Conservation (phyloP, 2,329 filamentous ascomycete genomes). For the Microthyrium microscopicum region DNA sequence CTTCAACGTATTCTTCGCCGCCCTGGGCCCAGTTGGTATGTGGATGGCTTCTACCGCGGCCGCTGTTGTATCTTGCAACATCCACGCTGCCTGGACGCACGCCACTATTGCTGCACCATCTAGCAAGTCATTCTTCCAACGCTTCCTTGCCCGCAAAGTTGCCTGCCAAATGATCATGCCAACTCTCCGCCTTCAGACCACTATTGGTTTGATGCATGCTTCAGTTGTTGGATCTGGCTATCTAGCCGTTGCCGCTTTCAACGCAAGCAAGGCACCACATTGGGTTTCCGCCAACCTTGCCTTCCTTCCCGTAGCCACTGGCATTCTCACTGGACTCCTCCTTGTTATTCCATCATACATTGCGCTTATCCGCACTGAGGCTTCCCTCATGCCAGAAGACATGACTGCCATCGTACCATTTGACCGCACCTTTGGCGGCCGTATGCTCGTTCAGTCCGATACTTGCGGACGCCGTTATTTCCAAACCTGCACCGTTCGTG, state of each 20-base stretch:
- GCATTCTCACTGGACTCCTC: too few species aligned
- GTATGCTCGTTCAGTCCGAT: too few species aligned
- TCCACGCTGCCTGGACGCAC: conserved; percentile 70
- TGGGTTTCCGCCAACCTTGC: conserved; percentile 23
- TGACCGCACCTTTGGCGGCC: conserved; percentile 69
- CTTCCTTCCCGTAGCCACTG: conserved; percentile 18
- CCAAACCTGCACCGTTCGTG: conserved; percentile 55
- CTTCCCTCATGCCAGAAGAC: conserved; percentile 66
- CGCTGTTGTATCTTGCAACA: conserved; percentile 45
- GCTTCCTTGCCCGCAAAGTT: conserved; percentile 43
- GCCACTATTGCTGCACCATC: conserved; percentile 61
- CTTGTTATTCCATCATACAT: conserved; percentile 47
- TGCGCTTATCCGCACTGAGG: conserved; percentile 67
- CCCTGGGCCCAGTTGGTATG: conserved; percentile 29
- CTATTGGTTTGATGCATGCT: neutral
- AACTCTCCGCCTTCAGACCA: neutral
- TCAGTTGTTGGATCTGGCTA: neutral
- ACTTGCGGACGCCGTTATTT: conserved; percentile 25
- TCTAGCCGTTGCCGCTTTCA: neutral
- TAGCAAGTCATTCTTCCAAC: conserved; percentile 41
- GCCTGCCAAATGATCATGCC: conserved; percentile 3
- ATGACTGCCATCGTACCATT: conserved; percentile 78
- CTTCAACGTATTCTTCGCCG: conserved; percentile 16
- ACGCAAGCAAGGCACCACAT: conserved; percentile 9
- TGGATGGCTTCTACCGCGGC: conserved; percentile 40